Percentiles rank a stretch among this genome's conserved stretches.
These are phyloP conservation scores for Xylariales sp. DNA, from an alignment of 2,329 filamentous ascomycete genomes.

Conservation along the genomic window DNA sequence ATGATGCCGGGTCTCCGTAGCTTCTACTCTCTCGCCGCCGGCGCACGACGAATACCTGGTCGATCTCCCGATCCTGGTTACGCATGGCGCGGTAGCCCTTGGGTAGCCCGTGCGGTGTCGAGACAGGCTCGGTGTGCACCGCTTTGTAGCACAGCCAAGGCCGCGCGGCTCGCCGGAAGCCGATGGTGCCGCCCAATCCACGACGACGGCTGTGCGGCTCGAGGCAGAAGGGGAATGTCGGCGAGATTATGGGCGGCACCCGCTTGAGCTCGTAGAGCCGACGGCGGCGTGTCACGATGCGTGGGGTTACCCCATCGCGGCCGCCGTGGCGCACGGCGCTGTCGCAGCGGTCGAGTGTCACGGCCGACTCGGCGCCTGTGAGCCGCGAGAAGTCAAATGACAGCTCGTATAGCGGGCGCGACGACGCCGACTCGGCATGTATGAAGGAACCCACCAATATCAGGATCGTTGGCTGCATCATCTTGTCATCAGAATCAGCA, in stretches of 20 bases:
- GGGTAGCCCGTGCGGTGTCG: slow-evolving; percentile 13
- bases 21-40: slow-evolving; percentile 10
- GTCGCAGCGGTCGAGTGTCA: slow-evolving; percentile 17
- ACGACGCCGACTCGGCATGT: slow-evolving; percentile 15
- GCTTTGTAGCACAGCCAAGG: slow-evolving; percentile 12
- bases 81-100: slow-evolving; percentile 15
- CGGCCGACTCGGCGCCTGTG: slow-evolving; percentile 12
- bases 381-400: slow-evolving; percentile 16
- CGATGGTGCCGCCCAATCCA: slow-evolving; percentile 12
- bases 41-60: slow-evolving; percentile 15
- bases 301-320: slow-evolving; percentile 11
- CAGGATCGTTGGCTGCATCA: slow-evolving; percentile 18
- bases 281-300: slow-evolving; percentile 11
- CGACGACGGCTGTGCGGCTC: slow-evolving; percentile 12
- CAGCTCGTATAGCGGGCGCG: slow-evolving; percentile 18
- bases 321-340: slow-evolving; percentile 11
- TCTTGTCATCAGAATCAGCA: slow-evolving; percentile 8
- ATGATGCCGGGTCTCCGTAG: too few species aligned
- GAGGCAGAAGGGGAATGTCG: slow-evolving; percentile 16
- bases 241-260: slow-evolving; percentile 14
- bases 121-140: slow-evolving; percentile 11
- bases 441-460: slow-evolving; percentile 18
- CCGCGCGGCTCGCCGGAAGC: slow-evolving; percentile 11
- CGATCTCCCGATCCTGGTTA: slow-evolving; percentile 11
- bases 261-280: slow-evolving; percentile 19